Base-by-base conservation (phyloP, 768 basidiomycete species). In the Xanthoconium purpureum region DNA sequence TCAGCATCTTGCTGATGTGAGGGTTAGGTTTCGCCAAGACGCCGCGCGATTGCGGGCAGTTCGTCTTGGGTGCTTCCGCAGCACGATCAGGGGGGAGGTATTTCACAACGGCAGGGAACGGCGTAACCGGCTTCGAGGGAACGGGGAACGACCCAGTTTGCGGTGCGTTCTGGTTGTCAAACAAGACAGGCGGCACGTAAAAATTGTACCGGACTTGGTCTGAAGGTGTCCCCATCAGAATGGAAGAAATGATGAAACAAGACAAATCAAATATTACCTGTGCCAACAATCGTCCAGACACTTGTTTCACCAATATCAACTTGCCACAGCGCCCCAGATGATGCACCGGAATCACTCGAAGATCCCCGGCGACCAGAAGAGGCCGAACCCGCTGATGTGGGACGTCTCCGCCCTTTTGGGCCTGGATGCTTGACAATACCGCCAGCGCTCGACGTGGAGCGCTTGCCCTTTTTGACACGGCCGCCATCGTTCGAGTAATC, bases 131-230 rank as follows among this genome's bases (percentile, higher is more conserved):
- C 66, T 90, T 91, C 35, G 84, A 83, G 17, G 90, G 88, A 54
- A 88, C 82, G 33, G 89, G 88, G 79, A 87, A 91, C 20, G 88
- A 86, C 7, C 84, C 80, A 9, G 79, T 84, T 64, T 83, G 84
- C 18, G 84, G 77, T n/a, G 83, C 80, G 59, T 84, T 84, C 70
- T 88, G 89, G 63, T 84, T 84, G 75, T 92, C 89, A 68, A 89
- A 91, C 43, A 94, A 77, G 28, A 87, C 81, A 1, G 90, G 89
- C 33, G 93, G 93, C 13, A 94, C 87, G 67, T 92, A 94, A 73
- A 94, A 95, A 72, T 94, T 93, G 75, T 94, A 94, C 58, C 93
- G 87, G 51, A 93, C 83, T 82, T 94, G 89, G 67, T 95, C 92
- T 87, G 74, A 46, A 61, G 57, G 46, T 37, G 55, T 48, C 48